Base-by-base conservation (phyloP, 305 asterid genomes). In the Fraxinus platypoda region DNA sequence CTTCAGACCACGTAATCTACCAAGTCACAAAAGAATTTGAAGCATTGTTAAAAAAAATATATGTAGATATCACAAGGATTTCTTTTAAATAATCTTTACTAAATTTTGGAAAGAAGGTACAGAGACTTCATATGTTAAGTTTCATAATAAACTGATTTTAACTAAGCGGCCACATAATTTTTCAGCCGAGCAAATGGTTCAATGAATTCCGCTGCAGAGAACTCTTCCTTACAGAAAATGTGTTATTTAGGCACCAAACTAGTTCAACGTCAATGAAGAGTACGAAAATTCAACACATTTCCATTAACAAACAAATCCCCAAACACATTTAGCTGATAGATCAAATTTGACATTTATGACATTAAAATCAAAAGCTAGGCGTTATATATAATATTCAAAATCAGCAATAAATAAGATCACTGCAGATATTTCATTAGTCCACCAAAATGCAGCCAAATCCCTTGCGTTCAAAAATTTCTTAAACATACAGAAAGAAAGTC, bases 221-320 rank as follows among this genome's bases (percentile, higher is more conserved):
- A 21, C 23, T 21, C 28, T 30, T 70, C 75, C 21, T 62, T 71
- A 9, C 12, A 76, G 41, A 72, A 46, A 37, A 11, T 41, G 8
- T 38, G 46, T 6, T 35, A n/a, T 43, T 74, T 43, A 83, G 77
- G 79, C 75, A 75, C 75, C 76, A 66, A 62, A 73, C 43, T 13
- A 77, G 57, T 21, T 81, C 31, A 52, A 68, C 59, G 28, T 41
- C 38, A 21, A 59, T 5, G 41, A 35, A 43, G 79, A 78, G 52
- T 59, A 25, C 9, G 74, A 41, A 37, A 78, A 9, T 41, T 17
- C 62, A 38, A 75, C 25, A 75, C 33, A 33, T 66, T 1, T 26
- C 72, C 72, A 64, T 64, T 8, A 8, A 25, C 72, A 25, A 28
- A 68, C 26, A 1, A 52, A 68, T 64, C 4, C 23, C 59, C 81